These are phyloP conservation scores for Diaporthe sp. DNA, from an alignment of 2,329 filamentous ascomycete genomes.

Conservation along the genomic window DNA sequence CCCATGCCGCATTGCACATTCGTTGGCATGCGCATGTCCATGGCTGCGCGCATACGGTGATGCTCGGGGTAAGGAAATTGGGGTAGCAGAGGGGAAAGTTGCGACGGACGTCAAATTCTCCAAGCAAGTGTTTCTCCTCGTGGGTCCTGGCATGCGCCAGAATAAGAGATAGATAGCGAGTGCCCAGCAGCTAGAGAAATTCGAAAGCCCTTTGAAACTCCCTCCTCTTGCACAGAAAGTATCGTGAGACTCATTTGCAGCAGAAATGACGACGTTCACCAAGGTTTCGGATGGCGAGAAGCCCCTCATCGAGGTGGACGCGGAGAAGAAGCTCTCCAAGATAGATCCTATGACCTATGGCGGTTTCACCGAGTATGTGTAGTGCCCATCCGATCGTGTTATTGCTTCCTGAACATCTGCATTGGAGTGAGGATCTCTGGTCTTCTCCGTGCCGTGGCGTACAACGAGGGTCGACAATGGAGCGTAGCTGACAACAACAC, in stretches of 20 bases:
- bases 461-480: not conserved
- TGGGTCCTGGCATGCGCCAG: constrained; percentile 14
- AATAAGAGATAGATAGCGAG: constrained; percentile 35
- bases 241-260: constrained; percentile 25
- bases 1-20: constrained; percentile 31
- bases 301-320: constrained; percentile 76
- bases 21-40: not conserved
- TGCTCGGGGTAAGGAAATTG: constrained; percentile 33
- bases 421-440: not conserved
- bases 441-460: not conserved
- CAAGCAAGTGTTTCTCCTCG: not conserved
- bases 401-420: not conserved
- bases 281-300: constrained; percentile 72
- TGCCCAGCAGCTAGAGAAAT: constrained; percentile 14
- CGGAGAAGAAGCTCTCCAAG: constrained; percentile 75
- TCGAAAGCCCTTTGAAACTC: not conserved
- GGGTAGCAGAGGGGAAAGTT: constrained; percentile 26
- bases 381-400: not conserved
- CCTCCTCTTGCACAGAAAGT: not conserved
- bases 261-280: constrained; percentile 80
- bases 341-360: constrained; percentile 88
- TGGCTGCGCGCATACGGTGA: constrained; percentile 8
- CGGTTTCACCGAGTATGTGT: constrained; percentile 83
- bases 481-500: constrained; percentile 6
- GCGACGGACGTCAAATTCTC: not conserved